Base-by-base conservation (phyloP, 2,329 filamentous ascomycete species). In the Colletotrichum magnum region DNA sequence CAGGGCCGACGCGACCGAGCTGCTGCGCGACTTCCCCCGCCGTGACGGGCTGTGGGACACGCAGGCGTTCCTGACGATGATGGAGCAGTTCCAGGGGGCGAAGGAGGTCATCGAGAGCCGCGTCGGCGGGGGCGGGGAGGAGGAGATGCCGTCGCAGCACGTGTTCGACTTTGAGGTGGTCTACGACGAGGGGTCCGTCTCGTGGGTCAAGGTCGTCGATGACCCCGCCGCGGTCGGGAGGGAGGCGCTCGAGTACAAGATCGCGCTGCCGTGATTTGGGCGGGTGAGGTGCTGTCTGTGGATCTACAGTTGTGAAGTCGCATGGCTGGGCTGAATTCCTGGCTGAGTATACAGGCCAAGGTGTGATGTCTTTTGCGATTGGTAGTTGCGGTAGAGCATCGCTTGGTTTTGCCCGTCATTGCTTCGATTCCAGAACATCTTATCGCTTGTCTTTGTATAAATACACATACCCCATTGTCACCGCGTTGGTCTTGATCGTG, bases 11-110 rank as follows among this genome's bases (percentile, higher is more conserved):
- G 80, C 84, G 13, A 78, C 81, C n/a, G 74, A 77, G 6, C 79
- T 85, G 21, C 73, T 85, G 16, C 75, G 75, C 3, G 73, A 78
- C 43, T 82, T 83, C 28, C 82, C 82, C 5, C 79, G 82, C 7
- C 79, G 81, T 32, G 84, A 85, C 69, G 82, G 81, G 1, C 76
- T 85, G 12, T 80, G 82, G 24, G 82, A 85, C 63, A 83, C 79
- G 47, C 76, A 80, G 6, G 75, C 82, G 2, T 81, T 82, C 58
- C 70, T 78, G 1, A 80, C 80, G 10, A 80, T 84, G 66, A 16
- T 68, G 66, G 51, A 65, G 28, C 39, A 45, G 24, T 64, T 48
- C 12, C 2, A 48, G 7, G 21, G 26, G 9, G 50, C 32, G 0
- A 65, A 65, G 28, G 39, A 18, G 39, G 43, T 21, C 0, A 50